phyloP scores from a whole-genome alignment of 2,329 filamentous ascomycete genomes.

The Aureobasidium sp. region DNA sequence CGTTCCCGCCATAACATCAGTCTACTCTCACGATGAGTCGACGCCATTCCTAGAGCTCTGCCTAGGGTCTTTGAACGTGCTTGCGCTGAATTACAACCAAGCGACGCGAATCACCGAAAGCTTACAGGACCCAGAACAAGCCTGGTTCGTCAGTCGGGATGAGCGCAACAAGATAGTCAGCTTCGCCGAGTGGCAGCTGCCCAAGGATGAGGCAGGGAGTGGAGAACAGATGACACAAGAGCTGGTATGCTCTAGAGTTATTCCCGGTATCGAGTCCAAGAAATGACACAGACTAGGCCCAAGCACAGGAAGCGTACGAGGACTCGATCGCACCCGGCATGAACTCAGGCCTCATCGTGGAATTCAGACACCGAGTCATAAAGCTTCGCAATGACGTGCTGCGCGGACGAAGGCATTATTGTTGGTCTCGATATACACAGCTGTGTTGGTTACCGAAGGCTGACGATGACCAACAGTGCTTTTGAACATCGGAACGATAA shows the following conservation, averaged over 20 bases:
- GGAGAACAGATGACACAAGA: slow-evolving; percentile 9
- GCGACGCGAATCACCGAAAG: neutral
- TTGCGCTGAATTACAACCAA: slow-evolving; percentile 4
- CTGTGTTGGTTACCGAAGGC: neutral
- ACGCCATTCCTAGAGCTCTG: slow-evolving; percentile 8
- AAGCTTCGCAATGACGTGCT: slow-evolving; percentile 1
- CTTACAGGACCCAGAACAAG: neutral
- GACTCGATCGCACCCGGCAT: slow-evolving; percentile 8
- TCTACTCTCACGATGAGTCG: neutral
- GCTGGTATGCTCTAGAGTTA: neutral
- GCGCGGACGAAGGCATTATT: neutral
- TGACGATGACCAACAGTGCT: neutral
- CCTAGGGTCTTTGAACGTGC: neutral
- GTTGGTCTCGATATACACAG: neutral
- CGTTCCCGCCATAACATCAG: slow-evolving; percentile 4
- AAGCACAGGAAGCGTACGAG: neutral
- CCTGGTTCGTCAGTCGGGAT: slow-evolving; percentile 8
- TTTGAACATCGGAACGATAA: neutral
- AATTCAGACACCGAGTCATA: neutral
- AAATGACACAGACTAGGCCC: neutral
- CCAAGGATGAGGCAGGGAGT: slow-evolving; percentile 5
- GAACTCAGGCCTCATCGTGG: neutral
- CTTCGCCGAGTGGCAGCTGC: slow-evolving; percentile 6
- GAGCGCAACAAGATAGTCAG: slow-evolving; percentile 1
- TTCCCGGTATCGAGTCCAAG: neutral